These are phyloP conservation scores for Halophytophthora batemanensis DNA, from an alignment of 352 stramenopile genomes.

Conservation along the genomic window DNA sequence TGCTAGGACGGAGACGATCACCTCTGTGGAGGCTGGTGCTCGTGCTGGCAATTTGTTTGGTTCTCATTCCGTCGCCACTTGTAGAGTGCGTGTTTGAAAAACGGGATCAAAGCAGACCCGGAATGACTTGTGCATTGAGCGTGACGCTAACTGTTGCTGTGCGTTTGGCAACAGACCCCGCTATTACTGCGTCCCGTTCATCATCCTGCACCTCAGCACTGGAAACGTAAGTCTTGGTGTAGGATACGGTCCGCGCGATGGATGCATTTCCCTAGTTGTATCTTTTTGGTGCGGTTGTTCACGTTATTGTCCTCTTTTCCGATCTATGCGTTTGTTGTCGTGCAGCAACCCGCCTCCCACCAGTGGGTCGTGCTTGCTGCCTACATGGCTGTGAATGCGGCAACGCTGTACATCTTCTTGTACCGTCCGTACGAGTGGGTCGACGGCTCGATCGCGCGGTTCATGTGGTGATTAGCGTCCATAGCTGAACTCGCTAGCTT, in stretches of 20 bases:
- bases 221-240: constrained; percentile 61
- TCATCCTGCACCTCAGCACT: constrained; percentile 77
- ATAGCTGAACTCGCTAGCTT: no score
- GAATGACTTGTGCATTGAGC: not conserved
- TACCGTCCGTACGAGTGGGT: constrained; percentile 71
- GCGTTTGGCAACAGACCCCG: constrained; percentile 58
- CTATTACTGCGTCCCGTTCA: constrained; percentile 80
- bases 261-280: no score
- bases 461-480: constrained; percentile 93
- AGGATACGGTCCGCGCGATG: no score
- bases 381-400: constrained; percentile 59
- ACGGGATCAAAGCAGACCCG: not conserved
- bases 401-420: constrained; percentile 75
- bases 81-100: constrained; percentile 69
- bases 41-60: constrained; percentile 62
- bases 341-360: constrained; percentile 60
- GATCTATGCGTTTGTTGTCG: constrained; percentile 6
- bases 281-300: no score
- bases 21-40: constrained; percentile 81
- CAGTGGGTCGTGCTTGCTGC: constrained; percentile 33
- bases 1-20: constrained; percentile 44
- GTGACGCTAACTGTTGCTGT: constrained; percentile 7
- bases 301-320: constrained; percentile 4
- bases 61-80: constrained; percentile 84
- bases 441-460: constrained; percentile 72